Base-by-base conservation (phyloP, 2,329 filamentous ascomycete genomes). In the Geosmithia morbida region DNA sequence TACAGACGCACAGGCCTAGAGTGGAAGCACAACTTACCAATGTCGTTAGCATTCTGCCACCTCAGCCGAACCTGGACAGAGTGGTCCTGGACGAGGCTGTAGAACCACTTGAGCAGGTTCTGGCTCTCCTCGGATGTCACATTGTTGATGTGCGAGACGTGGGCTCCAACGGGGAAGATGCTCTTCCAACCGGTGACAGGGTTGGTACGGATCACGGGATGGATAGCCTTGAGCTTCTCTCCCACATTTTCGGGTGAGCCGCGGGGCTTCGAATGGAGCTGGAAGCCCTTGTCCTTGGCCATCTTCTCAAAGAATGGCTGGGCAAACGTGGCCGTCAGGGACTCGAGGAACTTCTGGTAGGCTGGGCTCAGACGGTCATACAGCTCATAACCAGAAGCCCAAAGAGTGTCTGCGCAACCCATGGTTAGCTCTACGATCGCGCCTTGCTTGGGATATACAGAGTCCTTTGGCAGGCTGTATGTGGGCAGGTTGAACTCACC, bases 361-460 rank as follows among this genome's bases (percentile, higher is more conserved):
- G 74, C 64, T 2, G 66, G 63, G 3, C 74, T 79, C 49, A 85
- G 66, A 26, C 77, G 71, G 55, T 85, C 79, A 54, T 81, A 84
- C 13, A 82, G 61, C 53, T 83, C 79, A 55, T 83, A 83, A 0
- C 77, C 78, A 0, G 76, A 80, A 0, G 79, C 80, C 78, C 79
- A 84, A 6, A 84, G 69, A 0, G 81, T 83, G 58, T 75, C 70
- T 70, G 40, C 3, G 10, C 33, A 40, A 19, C 19, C n/a, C n/a
- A 44, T 11, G 2, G n/a, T 48, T 20, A 45, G 33, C 45, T 20
- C 17, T 8, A 37, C 19, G 22, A 40, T 10, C 1, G 14, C 13
- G 2, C 16, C 40, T 16, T 8, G 19, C 13, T 26, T n/a, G 14
- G 22, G 13, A 10, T 10, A 45, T 11, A 44, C 6, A 41, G 29